Percentiles rank a stretch among this genome's conserved stretches.
phyloP scores from a whole-genome alignment of 2,329 filamentous ascomycete species.

The Gaeumannomyces tritici region DNA sequence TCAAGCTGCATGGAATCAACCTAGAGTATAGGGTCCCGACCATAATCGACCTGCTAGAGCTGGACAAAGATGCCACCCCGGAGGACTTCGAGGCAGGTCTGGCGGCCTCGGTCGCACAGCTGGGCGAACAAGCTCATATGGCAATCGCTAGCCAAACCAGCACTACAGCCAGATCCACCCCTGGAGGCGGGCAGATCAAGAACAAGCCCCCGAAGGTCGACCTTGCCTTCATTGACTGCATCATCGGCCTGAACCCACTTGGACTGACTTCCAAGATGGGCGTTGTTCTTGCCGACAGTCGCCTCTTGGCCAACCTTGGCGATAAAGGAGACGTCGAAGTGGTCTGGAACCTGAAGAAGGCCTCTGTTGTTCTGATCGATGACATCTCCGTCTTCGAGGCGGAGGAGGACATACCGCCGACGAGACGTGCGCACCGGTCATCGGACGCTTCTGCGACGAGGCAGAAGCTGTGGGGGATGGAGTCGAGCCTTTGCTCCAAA shows the following conservation, averaged over 20 bases:
- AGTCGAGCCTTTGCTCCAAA: constrained; percentile 46
- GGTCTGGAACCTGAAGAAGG: constrained; percentile 63
- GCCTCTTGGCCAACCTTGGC: constrained; percentile 57
- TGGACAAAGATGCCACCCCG: constrained; percentile 55
- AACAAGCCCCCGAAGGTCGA: constrained; percentile 57
- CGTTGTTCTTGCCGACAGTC: constrained; percentile 69
- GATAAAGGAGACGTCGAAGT: constrained; percentile 55
- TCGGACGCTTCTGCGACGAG: constrained; percentile 11
- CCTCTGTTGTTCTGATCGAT: constrained; percentile 75
- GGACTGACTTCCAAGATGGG: constrained; percentile 66
- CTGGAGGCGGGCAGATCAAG: constrained; percentile 14
- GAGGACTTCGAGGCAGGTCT: constrained; percentile 69
- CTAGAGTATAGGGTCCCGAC: constrained; percentile 86
- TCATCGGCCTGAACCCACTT: constrained; percentile 76
- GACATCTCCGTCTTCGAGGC: constrained; percentile 43
- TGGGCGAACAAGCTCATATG: constrained; percentile 55
- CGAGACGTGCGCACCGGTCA: constrained; percentile 10
- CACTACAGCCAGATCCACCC: constrained; percentile 10
- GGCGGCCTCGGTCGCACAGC: constrained; percentile 68
- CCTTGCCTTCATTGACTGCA: constrained; percentile 69
- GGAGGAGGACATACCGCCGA: constrained; percentile 26
- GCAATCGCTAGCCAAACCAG: constrained; percentile 26
- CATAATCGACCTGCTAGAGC: constrained; percentile 67
- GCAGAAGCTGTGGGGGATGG: constrained; percentile 31
- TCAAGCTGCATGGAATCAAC: constrained; percentile 76